Conservation (phyloP, 257 asterid species). For the Scutellaria galericulata region DNA sequence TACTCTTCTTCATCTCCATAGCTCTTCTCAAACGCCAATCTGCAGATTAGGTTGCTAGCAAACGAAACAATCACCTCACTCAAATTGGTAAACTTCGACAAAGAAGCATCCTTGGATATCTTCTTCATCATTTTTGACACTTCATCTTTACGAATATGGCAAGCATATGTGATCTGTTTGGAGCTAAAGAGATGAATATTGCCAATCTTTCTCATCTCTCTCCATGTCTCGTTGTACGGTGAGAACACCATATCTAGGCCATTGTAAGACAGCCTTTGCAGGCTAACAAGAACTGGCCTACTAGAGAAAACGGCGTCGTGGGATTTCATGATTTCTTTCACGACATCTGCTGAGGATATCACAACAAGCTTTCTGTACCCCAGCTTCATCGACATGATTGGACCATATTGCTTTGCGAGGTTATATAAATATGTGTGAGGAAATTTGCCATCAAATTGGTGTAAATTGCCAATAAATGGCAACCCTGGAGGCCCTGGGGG, state of each 20-base stretch:
- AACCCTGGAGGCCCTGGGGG: conserved; percentile 35
- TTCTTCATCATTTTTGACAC: conserved; percentile 24
- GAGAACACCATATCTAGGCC: conserved; percentile 30
- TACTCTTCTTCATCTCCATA: conserved; percentile 27
- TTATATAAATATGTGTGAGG: conserved; percentile 20
- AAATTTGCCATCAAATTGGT: conserved; percentile 22
- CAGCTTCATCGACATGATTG: conserved; percentile 32
- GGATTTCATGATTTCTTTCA: conserved; percentile 28
- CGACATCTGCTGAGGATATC: conserved; percentile 23
- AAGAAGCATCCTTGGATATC: conserved; percentile 12
- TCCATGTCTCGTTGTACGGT: conserved; percentile 23
- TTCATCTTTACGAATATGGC: conserved; percentile 25
- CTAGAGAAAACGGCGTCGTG: conserved; percentile 32
- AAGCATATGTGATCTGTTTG: conserved; percentile 10
- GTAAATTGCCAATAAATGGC: conserved; percentile 37
- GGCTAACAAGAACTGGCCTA: conserved; percentile 24
- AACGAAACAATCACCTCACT: conserved; percentile 21
- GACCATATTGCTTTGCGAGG: conserved; percentile 35
- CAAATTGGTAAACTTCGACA: conserved; percentile 5
- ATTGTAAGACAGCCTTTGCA: conserved; percentile 30
- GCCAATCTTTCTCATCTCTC: conserved; percentile 31
- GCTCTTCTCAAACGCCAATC: conserved; percentile 35
- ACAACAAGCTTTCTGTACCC: conserved; percentile 12
- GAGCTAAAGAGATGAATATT: conserved; percentile 22
- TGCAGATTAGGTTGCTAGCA: background rate